Evolutionary conservation across 345 rosid species (phyloP), one percentile per base, ranked within the genome.

Genomic region (Eucalyptus erythrocorys): DNA sequence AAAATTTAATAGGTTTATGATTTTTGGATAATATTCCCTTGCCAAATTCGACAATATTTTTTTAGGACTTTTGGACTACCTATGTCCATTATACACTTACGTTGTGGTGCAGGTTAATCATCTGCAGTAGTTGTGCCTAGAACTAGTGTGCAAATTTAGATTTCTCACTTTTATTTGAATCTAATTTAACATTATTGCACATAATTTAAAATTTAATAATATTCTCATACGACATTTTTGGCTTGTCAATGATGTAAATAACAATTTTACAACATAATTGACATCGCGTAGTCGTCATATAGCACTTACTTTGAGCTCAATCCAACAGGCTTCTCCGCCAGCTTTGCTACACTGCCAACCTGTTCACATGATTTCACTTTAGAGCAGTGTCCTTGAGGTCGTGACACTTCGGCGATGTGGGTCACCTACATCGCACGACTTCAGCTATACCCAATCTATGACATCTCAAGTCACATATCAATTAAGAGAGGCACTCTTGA

Each of bases 361-460:
- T 13, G 16, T 59, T 27, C 34, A 59, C 68, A 59, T 13, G 30
- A 27, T 12, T n/a, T n/a, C 32, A 59, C 68, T 4, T 59, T 61
- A 61, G 68, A 12, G 32, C 68, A 30, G 1, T 59, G 66, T 61
- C 32, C n/a, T 27, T 61, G 17, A 0, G 32, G 68, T 61, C 4
- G 4, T 30, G 68, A 61, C 68, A 30, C 34, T 30, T 61, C 2
- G 0, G 68, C 68, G 34, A 61, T 30, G 34, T 30, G 17, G 66
- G 15, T 59, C 32, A 12, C 66, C 66, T 6, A 30, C 68, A 15
- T 61, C 0, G 17, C 15, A 14, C 34, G 34, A 61, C 12, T 30
- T 27, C 15, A 27, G 4, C 13, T 61, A 30, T 1, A 61, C 1
- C 30, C 0, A 4, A 61, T 61, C 3, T 13, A 7, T 61, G 68